These are phyloP conservation scores for Hygrophila difformis DNA, from an alignment of 257 asterid species.

Conservation along the genomic window DNA sequence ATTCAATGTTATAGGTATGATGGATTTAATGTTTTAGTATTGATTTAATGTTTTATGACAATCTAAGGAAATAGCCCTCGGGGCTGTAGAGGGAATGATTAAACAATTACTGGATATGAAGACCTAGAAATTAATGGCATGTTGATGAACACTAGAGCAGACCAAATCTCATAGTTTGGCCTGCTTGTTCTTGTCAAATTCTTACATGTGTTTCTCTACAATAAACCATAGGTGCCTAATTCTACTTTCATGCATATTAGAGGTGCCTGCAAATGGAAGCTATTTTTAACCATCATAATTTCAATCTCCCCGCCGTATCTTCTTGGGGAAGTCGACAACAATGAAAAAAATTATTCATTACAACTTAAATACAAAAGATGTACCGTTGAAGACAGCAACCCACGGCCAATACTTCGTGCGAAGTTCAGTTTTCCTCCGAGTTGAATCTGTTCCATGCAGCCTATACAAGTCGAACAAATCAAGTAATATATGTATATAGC, in stretches of 20 bases:
- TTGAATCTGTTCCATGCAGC: slow-evolving; percentile 87
- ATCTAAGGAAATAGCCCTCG: too few relatives aligned
- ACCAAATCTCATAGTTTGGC: not conserved
- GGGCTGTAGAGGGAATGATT: too few relatives aligned
- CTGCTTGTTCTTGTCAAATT: slow-evolving; percentile 2
- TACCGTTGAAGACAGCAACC: not conserved
- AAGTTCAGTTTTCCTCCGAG: slow-evolving; percentile 74
- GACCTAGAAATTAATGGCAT: too few relatives aligned
- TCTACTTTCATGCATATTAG: slow-evolving; percentile 1
- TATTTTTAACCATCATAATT: slow-evolving; percentile 1
- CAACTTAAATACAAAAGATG: slow-evolving; percentile 14
- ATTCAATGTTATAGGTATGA: too few relatives aligned
- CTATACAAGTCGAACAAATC: slow-evolving; percentile 27
- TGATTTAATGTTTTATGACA: too few relatives aligned
- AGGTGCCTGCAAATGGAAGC: not conserved
- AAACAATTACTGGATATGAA: not conserved
- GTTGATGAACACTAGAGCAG: too few relatives aligned
- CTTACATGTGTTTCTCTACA: too few relatives aligned
- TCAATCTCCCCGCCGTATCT: not conserved
- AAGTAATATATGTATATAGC: not conserved
- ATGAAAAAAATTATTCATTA: too few relatives aligned
- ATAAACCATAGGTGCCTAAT: not conserved
- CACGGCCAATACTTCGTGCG: not conserved
- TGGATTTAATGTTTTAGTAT: too few relatives aligned
- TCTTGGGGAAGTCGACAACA: slow-evolving; percentile 10